Conservation (phyloP, 2,329 filamentous ascomycete species). For the Coniochaeta sp. region DNA sequence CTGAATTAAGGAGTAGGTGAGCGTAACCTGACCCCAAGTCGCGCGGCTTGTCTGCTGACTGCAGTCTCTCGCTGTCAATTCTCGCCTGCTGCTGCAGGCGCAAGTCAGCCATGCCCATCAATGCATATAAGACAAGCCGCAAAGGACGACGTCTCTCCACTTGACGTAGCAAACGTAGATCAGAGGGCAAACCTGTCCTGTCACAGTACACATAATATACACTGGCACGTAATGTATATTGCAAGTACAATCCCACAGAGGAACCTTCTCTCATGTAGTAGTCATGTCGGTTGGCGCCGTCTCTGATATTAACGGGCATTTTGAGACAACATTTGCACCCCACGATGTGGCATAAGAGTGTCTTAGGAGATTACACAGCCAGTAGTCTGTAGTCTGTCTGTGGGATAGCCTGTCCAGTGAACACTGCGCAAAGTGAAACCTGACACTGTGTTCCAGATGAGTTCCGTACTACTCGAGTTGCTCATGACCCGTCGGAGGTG, state of each 20-base stretch:
- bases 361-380: background rate
- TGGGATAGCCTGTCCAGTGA: background rate
- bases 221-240: background rate
- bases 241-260: background rate
- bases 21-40: background rate
- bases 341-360: background rate
- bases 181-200: background rate
- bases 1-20: constrained; percentile 1
- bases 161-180: background rate
- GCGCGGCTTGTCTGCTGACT: background rate
- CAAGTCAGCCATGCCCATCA: background rate
- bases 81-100: background rate
- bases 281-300: background rate
- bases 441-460: background rate
- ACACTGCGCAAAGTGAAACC: background rate
- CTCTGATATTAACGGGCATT: background rate
- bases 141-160: background rate
- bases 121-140: background rate
- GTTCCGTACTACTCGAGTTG: background rate
- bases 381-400: background rate
- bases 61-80: background rate
- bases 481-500: too few species aligned
- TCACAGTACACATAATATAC: background rate
- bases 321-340: background rate
- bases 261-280: background rate